Evolutionary conservation across 1,139 yeast species (phyloP), one percentile per base, ranked within the genome.

Genomic region (Geotrichum citri-aurantii): DNA sequence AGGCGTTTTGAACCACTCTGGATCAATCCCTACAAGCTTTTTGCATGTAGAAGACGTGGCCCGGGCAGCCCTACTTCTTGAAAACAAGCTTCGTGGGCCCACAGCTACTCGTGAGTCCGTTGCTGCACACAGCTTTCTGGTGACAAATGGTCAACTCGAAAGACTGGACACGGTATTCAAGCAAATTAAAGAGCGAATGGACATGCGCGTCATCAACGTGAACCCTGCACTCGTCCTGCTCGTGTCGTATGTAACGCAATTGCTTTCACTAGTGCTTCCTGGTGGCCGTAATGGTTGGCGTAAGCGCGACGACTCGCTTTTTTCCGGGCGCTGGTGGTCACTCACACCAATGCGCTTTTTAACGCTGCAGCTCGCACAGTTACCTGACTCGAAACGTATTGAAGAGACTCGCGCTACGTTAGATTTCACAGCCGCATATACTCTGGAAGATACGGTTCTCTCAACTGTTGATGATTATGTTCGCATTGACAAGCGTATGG

Each of bases 31-130:
- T 1, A 52, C 66, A 4, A 50, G 65, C 21, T 52, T 70, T n/a
- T 56, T 70, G n/a, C 69, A 70, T 50, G 71, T 70, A 4, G 73
- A 70, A 58, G 73, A 70, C 55, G 66, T 69, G 3, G 71, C 64
- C 14, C 62, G 70, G 7, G 72, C 68, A 5, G 66, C 66, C 17
- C 63, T 70, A 24, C 59, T 66, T 6, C 62, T 65, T 44, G 73
- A 68, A 56, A 56, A 55, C 47, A 58, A 56, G 42, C 63, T 67
- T 48, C 51, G 62, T 17, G 66, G 60, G 52, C 49, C 37, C 10
- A 19, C 12, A 0, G 44, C 55, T 2, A 51, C 54, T 24, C 33
- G 40, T 14, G 12, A 40, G 3, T 24, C 19, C 3, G 57, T 56
- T 10, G 54, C 48, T 44, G 55, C 50, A n/a, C 27, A 37, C n/a